Base-by-base conservation (phyloP, 495 filamentous ascomycete genomes). In the Lasiosphaeriaceae sp. region DNA sequence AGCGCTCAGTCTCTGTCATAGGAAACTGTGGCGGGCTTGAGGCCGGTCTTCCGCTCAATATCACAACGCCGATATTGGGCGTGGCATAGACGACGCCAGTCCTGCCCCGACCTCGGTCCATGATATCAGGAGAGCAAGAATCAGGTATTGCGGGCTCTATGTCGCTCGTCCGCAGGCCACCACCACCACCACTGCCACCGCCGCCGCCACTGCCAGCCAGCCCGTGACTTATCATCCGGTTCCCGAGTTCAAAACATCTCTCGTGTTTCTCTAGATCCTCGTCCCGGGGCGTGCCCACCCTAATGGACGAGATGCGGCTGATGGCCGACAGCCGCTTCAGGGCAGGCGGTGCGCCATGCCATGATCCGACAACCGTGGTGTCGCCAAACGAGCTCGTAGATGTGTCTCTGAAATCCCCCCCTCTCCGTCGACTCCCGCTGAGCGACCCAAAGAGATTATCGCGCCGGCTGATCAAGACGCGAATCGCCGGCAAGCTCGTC, bases 401-500 rank as follows among this genome's bases (percentile, higher is more conserved):
- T 12, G 39, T 58, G 41, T 49, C 9, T 11, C 34, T 45, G 29
- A 24, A n/a, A 11, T 12, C 52, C 14, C 5, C n/a, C 43, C 12
- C 20, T 12, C 49, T 14, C 43, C 59, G 48, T 1, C 46, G 47
- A 31, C 50, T 55, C 2, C 51, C 35, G 4, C 31, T 17, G 8
- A 46, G 57, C 0, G 70, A 63, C 2, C 67, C 58, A 50, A 69
- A 67, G 6, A 66, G 3, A 17, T 53, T 62, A 11, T 65, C 67
- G 12, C 57, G 46, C 6, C 62, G 46, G 45, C 55, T 62, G 51
- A 72, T 55, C 45, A 76, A 63, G 1, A 69, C 68, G n/a, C 70
- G 62, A 6, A 72, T 66, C 2, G 71, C 67, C 17, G 73, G 73
- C 56, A 76, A 58, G 50, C 66, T 70, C 2, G 69, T 64, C 34